Evolutionary conservation across 225 moss, liverwort and hornwort genomes (phyloP).

Genomic region (Physcomitrellopsis africana): DNA sequence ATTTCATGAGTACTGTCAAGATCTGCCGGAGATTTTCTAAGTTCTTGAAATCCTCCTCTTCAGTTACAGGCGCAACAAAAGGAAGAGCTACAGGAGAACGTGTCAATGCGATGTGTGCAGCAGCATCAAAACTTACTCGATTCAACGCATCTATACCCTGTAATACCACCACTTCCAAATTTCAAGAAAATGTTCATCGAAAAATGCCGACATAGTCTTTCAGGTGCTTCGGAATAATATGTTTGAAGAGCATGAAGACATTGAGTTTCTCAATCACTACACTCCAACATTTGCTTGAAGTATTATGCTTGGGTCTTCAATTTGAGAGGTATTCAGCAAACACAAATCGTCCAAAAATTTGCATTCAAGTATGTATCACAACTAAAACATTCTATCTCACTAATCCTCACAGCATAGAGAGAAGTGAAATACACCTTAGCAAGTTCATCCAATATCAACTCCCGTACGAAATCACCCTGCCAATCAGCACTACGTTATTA

Average conservation of each 20-base stretch:
- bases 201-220: neutral
- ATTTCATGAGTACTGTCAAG: conserved; percentile 50
- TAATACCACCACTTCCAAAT: conserved; percentile 29
- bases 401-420: neutral
- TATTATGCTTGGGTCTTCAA: neutral
- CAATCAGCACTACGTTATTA: conserved; percentile 26
- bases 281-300: neutral
- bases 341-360: neutral
- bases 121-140: conserved; percentile 72
- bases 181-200: neutral
- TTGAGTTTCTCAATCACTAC: neutral
- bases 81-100: conserved; percentile 64
- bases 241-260: neutral
- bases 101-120: conserved; percentile 44
- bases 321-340: neutral
- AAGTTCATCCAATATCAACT: conserved; percentile 85
- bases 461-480: conserved; percentile 90
- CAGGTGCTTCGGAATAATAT: neutral
- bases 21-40: conserved; percentile 80
- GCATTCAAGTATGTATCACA: neutral
- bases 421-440: conserved; percentile 61
- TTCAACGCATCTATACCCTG: conserved; percentile 94
- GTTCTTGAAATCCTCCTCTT: conserved; percentile 84
- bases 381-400: conserved; percentile 7
- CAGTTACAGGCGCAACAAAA: conserved; percentile 57